Base-by-base conservation (phyloP, 129 eudicot genomes). In the Artemisia tridentata region DNA sequence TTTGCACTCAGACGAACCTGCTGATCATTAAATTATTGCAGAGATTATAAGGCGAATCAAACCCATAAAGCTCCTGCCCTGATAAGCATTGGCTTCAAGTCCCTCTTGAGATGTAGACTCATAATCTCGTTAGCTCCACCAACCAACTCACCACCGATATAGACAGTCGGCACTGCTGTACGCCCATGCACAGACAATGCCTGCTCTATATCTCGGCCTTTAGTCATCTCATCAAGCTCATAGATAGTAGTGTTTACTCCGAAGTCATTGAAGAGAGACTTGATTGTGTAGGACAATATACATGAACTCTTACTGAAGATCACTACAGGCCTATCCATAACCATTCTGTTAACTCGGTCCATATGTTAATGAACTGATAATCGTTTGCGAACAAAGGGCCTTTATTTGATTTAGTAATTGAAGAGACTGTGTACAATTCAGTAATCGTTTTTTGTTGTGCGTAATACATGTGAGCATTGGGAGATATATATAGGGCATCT, bases 111-210 rank as follows among this genome's bases (percentile, higher is more conserved):
- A 54, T 91, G 97, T 57, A 91, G 90, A 45, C 84, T 84, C 81
- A 83, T 84, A 43, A 91, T 55, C 54, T 88, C 95, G 68, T 80
- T 86, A 15, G 86, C 82, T 13, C 97, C 97, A 29, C 97, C 97
- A 23, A 91, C 88, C 18, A 84, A 65, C 75, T 88, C 80, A 4
- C 73, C 80, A 29, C 80, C 73, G 14, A 91, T 88, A 77, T 79
- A 88, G 71, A 91, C 91, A 3, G 83, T 80, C 0, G 97, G 97
- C 48, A 80, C 78, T 7, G 81, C 67, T 2, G 73, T 83, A 60
- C 85, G 72, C 25, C 95, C 91, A 8, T 68, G 76, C 74, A 67
- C 74, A 17, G 75, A 65, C 0, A 91, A 73, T 7, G 90, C 90
- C 19, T 77, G 81, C 80, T 88, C 97, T 47, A 88, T 82, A 23